A percentile compares a stretch with the other conserved stretches of the same genome.
Evolutionary conservation across 1,284 basidiomycete species (phyloP).

Genomic region (Rhodofomes roseus): DNA sequence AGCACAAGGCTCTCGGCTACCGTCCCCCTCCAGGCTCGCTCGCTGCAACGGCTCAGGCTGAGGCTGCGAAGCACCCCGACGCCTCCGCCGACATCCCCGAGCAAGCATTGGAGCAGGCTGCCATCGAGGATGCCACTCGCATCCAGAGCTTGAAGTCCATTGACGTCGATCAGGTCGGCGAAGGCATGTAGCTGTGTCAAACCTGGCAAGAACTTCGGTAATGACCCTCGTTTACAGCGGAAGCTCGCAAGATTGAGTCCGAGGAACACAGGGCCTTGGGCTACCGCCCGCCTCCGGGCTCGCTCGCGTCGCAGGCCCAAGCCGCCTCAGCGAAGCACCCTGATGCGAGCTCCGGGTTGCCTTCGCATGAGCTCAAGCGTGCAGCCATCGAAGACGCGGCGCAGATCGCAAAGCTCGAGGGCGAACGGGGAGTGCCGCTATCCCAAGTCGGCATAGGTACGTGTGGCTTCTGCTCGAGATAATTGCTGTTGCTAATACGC

Average conservation of each 20-base stretch:
- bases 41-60: conserved; percentile 26
- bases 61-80: conserved; percentile 24
- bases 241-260: conserved; percentile 29
- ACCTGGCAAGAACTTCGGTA: neutral
- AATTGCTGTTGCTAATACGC: neutral
- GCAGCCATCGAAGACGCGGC: conserved; percentile 20
- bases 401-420: conserved; percentile 7
- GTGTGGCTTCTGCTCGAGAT: neutral
- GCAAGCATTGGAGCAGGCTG: conserved; percentile 16
- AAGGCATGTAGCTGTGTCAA: neutral
- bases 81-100: conserved; percentile 9
- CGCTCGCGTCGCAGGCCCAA: conserved; percentile 28
- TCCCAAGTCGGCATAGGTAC: conserved; percentile 18
- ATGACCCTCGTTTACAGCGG: conserved; percentile 10
- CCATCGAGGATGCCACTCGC: conserved; percentile 12
- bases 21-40: conserved; percentile 30
- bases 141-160: conserved; percentile 13
- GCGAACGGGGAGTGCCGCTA: conserved; percentile 10
- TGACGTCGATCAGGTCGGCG: conserved; percentile 20
- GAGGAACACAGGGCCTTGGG: conserved; percentile 31
- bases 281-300: conserved; percentile 29
- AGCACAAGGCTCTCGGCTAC: conserved; percentile 32
- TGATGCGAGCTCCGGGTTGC: conserved; percentile 9
- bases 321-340: conserved; percentile 26
- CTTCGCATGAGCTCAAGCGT: conserved; percentile 12